Conservation (phyloP, 2,329 filamentous ascomycete genomes). For the Phialophora chinensis region DNA sequence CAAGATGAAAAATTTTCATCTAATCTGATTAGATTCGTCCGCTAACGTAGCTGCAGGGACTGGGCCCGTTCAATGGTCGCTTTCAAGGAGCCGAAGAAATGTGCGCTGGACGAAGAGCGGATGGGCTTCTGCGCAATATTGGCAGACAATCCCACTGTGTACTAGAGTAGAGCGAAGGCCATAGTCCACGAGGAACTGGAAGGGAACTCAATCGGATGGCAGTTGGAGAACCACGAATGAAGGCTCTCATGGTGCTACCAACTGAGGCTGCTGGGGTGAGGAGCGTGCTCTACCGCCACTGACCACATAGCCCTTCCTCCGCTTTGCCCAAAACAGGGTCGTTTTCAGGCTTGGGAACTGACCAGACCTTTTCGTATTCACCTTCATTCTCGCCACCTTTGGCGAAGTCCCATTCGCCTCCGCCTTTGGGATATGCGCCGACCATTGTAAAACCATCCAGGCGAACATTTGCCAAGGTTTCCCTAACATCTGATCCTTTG, state of each 20-base stretch:
- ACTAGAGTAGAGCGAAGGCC: neutral
- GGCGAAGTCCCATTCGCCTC: constrained; percentile 59
- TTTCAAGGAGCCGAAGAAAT: neutral
- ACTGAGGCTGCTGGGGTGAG: neutral
- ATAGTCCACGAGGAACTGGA: neutral
- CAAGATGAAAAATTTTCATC: constrained; percentile 15
- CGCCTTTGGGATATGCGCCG: constrained; percentile 59
- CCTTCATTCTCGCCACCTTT: constrained; percentile 53
- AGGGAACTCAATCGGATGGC: neutral
- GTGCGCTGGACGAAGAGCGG: neutral
- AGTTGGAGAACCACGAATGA: neutral
- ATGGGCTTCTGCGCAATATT: neutral
- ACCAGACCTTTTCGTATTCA: constrained; percentile 54
- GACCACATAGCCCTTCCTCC: constrained; percentile 46
- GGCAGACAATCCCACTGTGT: neutral
- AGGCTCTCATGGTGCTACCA: neutral
- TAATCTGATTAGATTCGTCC: constrained; percentile 9
- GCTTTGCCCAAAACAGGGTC: constrained; percentile 57
- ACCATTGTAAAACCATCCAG: constrained; percentile 61
- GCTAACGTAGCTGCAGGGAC: neutral
- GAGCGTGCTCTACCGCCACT: constrained; percentile 42
- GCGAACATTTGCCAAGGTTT: constrained; percentile 46
- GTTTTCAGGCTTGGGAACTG: constrained; percentile 50
- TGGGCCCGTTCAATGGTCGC: neutral
- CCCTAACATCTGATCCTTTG: constrained; percentile 41